These are phyloP conservation scores for Cornus kousa DNA, from an alignment of 148 eudicot genomes.

Conservation along the genomic window DNA sequence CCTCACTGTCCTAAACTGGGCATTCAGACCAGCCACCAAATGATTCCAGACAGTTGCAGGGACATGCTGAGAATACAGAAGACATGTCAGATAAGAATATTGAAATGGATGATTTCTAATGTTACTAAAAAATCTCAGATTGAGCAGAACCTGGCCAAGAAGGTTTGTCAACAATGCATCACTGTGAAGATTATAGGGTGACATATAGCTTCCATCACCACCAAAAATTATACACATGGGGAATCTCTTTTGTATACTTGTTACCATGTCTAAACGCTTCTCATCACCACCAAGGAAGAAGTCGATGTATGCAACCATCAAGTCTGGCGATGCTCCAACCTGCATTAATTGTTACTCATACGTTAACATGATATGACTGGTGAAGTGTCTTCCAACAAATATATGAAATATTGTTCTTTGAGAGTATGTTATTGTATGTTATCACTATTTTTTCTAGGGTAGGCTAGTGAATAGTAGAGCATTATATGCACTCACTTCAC, in stretches of 20 bases:
- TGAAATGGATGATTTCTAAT: background rate
- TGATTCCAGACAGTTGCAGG: constrained; percentile 81
- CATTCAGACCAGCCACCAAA: constrained; percentile 80
- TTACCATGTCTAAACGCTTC: constrained; percentile 70
- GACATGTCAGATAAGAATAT: constrained; percentile 17
- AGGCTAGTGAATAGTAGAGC: background rate
- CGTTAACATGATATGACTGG: background rate
- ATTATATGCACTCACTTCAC: background rate
- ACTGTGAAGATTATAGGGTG: constrained; percentile 77
- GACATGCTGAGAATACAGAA: constrained; percentile 54
- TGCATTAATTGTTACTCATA: constrained; percentile 24
- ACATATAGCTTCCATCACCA: constrained; percentile 90
- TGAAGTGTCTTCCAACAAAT: background rate
- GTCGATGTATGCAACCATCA: constrained; percentile 77
- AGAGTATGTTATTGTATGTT: background rate
- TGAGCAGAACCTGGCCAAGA: constrained; percentile 62
- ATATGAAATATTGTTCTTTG: background rate
- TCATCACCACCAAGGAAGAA: constrained; percentile 92
- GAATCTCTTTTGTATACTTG: constrained; percentile 73
- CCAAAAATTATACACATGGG: constrained; percentile 89
- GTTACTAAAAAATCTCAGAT: background rate
- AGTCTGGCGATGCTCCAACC: constrained; percentile 89
- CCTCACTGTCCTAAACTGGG: constrained; percentile 75
- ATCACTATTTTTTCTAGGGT: background rate
- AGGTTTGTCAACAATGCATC: constrained; percentile 67